phyloP scores from a whole-genome alignment of 1,284 basidiomycete species.

The Grifola frondosa region DNA sequence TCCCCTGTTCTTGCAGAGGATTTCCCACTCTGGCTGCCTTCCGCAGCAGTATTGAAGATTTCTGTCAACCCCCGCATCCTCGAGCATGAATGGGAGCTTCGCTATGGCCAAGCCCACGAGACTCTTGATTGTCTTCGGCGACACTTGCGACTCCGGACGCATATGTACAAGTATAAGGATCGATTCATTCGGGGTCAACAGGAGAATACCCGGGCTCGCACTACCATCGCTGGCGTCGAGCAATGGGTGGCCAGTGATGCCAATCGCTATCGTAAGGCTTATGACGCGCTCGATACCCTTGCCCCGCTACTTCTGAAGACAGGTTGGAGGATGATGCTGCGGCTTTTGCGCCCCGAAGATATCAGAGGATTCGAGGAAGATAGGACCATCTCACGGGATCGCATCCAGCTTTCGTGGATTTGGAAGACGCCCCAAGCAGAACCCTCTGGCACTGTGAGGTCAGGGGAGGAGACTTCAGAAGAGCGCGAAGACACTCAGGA shows the following conservation, averaged over 20 bases:
- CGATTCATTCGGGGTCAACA: slow-evolving; percentile 27
- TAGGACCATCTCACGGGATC: background rate
- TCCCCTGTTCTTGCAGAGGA: slow-evolving; percentile 2
- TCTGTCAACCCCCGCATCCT: background rate
- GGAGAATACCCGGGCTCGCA: slow-evolving; percentile 21
- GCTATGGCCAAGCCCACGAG: slow-evolving; percentile 28
- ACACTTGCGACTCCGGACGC: slow-evolving; percentile 26
- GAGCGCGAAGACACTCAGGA: too few relatives aligned
- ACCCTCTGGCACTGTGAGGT: too few relatives aligned
- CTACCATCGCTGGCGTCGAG: slow-evolving; percentile 1
- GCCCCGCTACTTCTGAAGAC: background rate
- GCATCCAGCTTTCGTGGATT: background rate
- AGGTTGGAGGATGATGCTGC: background rate
- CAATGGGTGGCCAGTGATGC: slow-evolving; percentile 1
- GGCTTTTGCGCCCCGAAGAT: background rate
- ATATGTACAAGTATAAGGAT: slow-evolving; percentile 29
- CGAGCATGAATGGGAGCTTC: slow-evolving; percentile 27
- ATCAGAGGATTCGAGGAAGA: background rate
- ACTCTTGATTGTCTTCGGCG: slow-evolving; percentile 28
- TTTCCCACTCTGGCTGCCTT: slow-evolving; percentile 9
- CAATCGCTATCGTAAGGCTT: slow-evolving; percentile 1
- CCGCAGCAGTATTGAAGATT: too few relatives aligned
- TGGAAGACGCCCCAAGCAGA: too few relatives aligned
- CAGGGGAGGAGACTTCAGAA: too few relatives aligned
- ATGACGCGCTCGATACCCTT: background rate